phyloP scores from a whole-genome alignment of 1,284 basidiomycete species.

The Trametes sp. region DNA sequence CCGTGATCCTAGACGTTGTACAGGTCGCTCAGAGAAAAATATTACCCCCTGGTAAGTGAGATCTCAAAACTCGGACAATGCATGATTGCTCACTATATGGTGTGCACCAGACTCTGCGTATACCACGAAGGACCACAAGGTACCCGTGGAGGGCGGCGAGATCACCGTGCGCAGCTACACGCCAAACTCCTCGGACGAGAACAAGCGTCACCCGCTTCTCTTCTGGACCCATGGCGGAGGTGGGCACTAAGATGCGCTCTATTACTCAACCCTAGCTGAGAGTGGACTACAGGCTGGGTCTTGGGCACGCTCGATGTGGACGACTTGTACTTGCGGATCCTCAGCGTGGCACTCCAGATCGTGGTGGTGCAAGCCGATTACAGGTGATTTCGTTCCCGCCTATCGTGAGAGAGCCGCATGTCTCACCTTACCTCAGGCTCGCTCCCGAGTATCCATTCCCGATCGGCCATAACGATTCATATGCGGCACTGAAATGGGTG shows the following conservation, averaged over 20 bases:
- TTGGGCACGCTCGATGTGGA: slow-evolving; percentile 20
- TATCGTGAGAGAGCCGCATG: not conserved
- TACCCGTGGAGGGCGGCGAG: slow-evolving; percentile 26
- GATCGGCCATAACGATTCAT: slow-evolving; percentile 47
- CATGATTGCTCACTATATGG: no score
- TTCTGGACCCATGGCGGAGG: slow-evolving; percentile 32
- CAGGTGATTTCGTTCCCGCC: slow-evolving; percentile 4
- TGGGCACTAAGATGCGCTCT: not conserved
- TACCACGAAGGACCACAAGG: slow-evolving; percentile 22
- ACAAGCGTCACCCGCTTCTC: slow-evolving; percentile 19
- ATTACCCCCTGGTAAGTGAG: no score
- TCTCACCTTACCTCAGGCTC: slow-evolving; percentile 32
- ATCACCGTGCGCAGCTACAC: slow-evolving; percentile 25
- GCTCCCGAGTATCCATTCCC: slow-evolving; percentile 51
- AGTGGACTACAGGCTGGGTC: slow-evolving; percentile 11
- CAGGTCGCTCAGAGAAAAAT: no score
- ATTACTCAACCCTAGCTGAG: not conserved
- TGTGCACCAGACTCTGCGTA: slow-evolving; percentile 26
- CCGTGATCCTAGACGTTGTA: no score
- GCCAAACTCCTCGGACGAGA: not conserved
- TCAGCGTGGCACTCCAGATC: slow-evolving; percentile 5
- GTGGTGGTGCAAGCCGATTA: slow-evolving; percentile 12
- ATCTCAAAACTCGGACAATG: no score
- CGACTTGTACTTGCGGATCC: slow-evolving; percentile 18
- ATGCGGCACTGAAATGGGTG: slow-evolving; percentile 45